Conservation (phyloP, 1,284 basidiomycete genomes). For the Heterobasidion annosum region DNA sequence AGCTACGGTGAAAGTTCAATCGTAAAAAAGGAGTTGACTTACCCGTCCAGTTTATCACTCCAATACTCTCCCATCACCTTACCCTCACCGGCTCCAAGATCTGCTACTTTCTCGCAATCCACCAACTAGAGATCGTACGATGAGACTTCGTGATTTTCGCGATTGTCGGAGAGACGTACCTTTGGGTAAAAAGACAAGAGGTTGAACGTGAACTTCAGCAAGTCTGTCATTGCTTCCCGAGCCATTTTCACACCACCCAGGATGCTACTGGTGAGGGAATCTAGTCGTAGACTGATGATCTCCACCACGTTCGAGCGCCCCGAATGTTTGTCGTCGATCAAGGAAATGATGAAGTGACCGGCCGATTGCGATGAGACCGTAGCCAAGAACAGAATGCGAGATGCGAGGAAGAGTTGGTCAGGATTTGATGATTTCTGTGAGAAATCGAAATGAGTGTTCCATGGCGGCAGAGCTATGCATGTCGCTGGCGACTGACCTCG, state of each 20-base stretch:
- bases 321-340: conserved; percentile 50
- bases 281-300: conserved; percentile 49
- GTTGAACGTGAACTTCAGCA: conserved; percentile 74
- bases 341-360: conserved; percentile 37
- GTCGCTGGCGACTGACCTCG: conserved; percentile 40
- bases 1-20: background rate
- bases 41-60: conserved; percentile 65
- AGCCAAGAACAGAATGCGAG: conserved; percentile 67
- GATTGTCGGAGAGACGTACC: conserved; percentile 18
- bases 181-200: conserved; percentile 63
- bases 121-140: conserved; percentile 2
- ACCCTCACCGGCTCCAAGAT: conserved; percentile 14
- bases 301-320: conserved; percentile 41
- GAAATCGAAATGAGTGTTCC: background rate
- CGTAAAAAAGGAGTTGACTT: conserved; percentile 13
- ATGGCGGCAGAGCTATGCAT: background rate
- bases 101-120: conserved; percentile 12
- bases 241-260: conserved; percentile 43
- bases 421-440: conserved; percentile 49
- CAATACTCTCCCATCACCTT: conserved; percentile 55
- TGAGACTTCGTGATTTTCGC: too few relatives aligned
- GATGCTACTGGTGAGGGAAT: conserved; percentile 35
- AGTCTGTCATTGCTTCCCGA: conserved; percentile 64
- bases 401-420: conserved; percentile 64
- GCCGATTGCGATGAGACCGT: conserved; percentile 41